Evolutionary conservation across 2,329 filamentous ascomycete species (phyloP).

Genomic region (Fusarium subtropicale): DNA sequence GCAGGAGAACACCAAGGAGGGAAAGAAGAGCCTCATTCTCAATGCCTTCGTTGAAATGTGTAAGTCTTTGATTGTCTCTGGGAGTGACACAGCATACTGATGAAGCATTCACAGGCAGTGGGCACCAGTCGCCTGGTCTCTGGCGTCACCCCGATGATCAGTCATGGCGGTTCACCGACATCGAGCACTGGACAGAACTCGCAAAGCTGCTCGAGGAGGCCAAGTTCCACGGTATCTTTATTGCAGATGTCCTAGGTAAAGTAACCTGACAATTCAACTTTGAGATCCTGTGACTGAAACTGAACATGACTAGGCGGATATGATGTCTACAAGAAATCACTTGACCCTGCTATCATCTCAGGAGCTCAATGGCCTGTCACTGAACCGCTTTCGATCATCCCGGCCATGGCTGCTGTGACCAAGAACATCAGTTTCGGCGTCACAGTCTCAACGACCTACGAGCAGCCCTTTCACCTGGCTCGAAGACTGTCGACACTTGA

Average conservation of each 20-base stretch:
- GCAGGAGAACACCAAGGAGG: not conserved
- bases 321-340: constrained; percentile 73
- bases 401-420: constrained; percentile 77
- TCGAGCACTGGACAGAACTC: constrained; percentile 70
- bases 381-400: constrained; percentile 72
- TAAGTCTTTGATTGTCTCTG: not conserved
- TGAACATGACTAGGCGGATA: constrained; percentile 54
- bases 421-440: constrained; percentile 77
- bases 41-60: constrained; percentile 56
- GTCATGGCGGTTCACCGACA: constrained; percentile 70
- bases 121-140: constrained; percentile 61
- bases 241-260: constrained; percentile 69
- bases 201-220: constrained; percentile 70
- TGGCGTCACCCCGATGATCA: constrained; percentile 74
- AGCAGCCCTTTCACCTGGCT: constrained; percentile 76
- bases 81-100: not conserved
- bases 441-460: constrained; percentile 77
- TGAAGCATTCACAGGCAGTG: constrained; percentile 51
- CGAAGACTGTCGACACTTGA: constrained; percentile 74
- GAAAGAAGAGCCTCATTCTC: constrained; percentile 56
- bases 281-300: constrained; percentile 57
- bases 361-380: constrained; percentile 79
- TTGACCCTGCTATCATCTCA: constrained; percentile 68
- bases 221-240: constrained; percentile 75
- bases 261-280: not conserved